phyloP scores from a whole-genome alignment of 2,329 filamentous ascomycete species.

The Penicillium frequentans region DNA sequence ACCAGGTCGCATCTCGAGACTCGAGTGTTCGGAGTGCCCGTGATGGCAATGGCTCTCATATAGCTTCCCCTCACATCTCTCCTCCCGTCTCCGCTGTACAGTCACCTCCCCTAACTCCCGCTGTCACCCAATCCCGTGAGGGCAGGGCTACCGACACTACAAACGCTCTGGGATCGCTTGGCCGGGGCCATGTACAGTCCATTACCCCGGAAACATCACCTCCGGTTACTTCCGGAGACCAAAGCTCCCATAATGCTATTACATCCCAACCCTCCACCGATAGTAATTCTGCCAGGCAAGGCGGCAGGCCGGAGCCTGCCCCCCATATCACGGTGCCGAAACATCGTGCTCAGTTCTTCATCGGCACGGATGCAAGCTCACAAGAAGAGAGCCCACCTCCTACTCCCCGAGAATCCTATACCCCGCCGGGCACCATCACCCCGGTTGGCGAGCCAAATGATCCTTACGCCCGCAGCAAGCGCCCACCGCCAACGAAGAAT shows the following conservation, averaged over 20 bases:
- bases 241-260: conserved; percentile 34
- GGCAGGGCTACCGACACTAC: conserved; percentile 37
- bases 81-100: conserved; percentile 71
- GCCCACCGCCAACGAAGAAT: conserved; percentile 67
- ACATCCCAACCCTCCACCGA: conserved; percentile 44
- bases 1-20: conserved; percentile 51
- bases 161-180: conserved; percentile 32
- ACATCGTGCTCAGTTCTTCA: conserved; percentile 54
- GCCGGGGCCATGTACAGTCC: conserved; percentile 31
- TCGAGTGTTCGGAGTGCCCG: conserved; percentile 60
- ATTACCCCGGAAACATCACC: conserved; percentile 58
- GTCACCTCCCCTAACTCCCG: conserved; percentile 85
- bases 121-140: conserved; percentile 67
- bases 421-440: conserved; percentile 72
- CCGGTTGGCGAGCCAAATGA: conserved; percentile 79
- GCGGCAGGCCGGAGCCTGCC: conserved; percentile 45
- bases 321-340: conserved; percentile 47
- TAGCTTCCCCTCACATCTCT: conserved; percentile 66
- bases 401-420: conserved; percentile 49
- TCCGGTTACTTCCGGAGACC: conserved; percentile 43
- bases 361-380: conserved; percentile 59
- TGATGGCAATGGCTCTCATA: conserved; percentile 61
- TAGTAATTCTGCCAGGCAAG: conserved; percentile 42
- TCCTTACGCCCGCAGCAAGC: conserved; percentile 80
- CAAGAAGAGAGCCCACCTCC: conserved; percentile 65